These are phyloP conservation scores for Suhomyces kunorum DNA, from an alignment of 1,139 yeast species.

Conservation along the genomic window DNA sequence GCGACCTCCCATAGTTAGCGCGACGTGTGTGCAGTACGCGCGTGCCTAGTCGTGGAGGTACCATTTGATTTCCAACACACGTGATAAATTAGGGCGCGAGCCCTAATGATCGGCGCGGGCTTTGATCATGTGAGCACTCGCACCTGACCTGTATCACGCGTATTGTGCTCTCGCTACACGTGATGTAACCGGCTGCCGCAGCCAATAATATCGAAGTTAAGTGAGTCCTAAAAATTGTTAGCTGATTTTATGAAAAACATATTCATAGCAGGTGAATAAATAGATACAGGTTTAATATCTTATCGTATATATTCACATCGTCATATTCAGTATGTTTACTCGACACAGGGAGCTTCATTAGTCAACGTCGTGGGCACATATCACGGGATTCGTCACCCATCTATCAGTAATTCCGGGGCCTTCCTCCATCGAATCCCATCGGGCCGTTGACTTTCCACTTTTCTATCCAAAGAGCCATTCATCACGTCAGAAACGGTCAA, in stretches of 20 bases:
- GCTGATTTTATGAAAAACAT: conserved; percentile 18
- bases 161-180: background rate
- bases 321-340: conserved; percentile 12
- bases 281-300: conserved; percentile 11
- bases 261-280: conserved; percentile 11
- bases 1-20: conserved; percentile 7
- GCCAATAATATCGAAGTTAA: conserved; percentile 17
- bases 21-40: conserved; percentile 2
- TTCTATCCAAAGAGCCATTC: too few species aligned
- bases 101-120: background rate
- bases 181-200: conserved; percentile 2
- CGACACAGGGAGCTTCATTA: background rate
- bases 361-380: background rate
- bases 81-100: conserved; percentile 6
- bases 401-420: background rate
- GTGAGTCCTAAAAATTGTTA: conserved; percentile 16
- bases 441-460: too few species aligned
- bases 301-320: conserved; percentile 13
- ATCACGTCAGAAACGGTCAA: too few species aligned
- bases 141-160: conserved; percentile 6
- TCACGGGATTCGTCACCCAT: background rate
- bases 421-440: background rate
- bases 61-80: background rate
- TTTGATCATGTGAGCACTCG: background rate
- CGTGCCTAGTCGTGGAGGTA: background rate